These are phyloP conservation scores for Schizothecium vesticola DNA, from an alignment of 495 filamentous ascomycete genomes.

Conservation along the genomic window DNA sequence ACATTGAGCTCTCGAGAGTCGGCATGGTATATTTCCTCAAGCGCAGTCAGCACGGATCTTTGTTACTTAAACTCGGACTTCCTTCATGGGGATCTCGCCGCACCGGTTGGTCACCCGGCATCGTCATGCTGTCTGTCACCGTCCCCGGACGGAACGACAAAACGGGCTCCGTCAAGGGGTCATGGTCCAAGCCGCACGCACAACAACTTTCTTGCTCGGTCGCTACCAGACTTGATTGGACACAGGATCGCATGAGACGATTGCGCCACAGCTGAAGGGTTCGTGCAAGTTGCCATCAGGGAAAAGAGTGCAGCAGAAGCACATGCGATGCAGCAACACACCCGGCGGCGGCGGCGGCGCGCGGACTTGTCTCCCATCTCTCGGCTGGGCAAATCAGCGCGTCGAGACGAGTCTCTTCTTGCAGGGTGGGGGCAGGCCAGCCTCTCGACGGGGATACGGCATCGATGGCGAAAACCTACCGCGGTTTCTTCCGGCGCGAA, in stretches of 20 bases:
- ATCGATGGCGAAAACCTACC: not conserved
- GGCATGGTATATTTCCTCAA: not conserved
- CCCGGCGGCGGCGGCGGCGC: not conserved
- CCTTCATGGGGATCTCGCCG: not conserved
- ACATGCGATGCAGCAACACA: not conserved
- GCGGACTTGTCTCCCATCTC: not conserved
- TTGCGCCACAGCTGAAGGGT: slow-evolving; percentile 41
- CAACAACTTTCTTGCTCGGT: not conserved
- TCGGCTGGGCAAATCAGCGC: slow-evolving; percentile 18
- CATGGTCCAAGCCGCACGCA: not conserved
- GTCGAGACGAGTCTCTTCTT: not conserved
- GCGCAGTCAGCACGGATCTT: not conserved
- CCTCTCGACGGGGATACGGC: not conserved
- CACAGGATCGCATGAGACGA: slow-evolving; percentile 12
- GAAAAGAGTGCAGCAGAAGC: not conserved
- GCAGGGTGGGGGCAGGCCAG: slow-evolving; percentile 5
- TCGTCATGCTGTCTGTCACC: not conserved
- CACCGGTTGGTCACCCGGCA: not conserved
- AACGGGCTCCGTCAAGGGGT: not conserved
- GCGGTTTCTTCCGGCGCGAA: not conserved
- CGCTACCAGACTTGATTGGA: slow-evolving; percentile 24
- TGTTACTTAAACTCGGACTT: not conserved
- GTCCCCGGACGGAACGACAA: not conserved
- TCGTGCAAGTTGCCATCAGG: not conserved
- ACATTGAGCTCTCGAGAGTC: not conserved